Conservation (phyloP, 805 yeast species). For the Lachancea thermotolerans region DNA sequence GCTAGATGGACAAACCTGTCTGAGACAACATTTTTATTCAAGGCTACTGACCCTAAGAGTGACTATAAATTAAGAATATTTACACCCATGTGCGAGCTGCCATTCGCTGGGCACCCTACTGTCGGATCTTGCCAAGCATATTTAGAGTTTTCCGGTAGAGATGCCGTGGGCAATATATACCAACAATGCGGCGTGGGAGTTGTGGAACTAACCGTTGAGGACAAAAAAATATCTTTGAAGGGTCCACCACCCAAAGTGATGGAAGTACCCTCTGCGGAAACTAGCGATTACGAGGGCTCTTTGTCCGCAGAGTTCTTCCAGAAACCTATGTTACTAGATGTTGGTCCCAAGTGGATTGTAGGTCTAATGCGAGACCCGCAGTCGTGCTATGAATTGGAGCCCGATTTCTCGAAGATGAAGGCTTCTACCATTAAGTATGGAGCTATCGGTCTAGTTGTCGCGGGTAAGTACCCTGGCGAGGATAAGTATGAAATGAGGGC, state of each 20-base stretch:
- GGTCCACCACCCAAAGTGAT: conserved; percentile 15
- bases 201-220: conserved; percentile 30
- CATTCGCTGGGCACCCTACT: conserved; percentile 64
- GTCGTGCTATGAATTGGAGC: conserved; percentile 30
- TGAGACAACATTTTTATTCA: conserved; percentile 47
- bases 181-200: conserved; percentile 45
- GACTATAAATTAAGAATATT: conserved; percentile 48
- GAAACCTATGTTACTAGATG: conserved; percentile 31
- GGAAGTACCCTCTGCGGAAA: conserved; percentile 9
- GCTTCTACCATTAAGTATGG: conserved; percentile 15
- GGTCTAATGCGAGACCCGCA: conserved; percentile 30
- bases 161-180: conserved; percentile 21
- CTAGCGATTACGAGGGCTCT: conserved; percentile 8
- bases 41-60: conserved; percentile 30
- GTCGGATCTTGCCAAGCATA: conserved; percentile 45
- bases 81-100: conserved; percentile 41
- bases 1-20: conserved; percentile 58
- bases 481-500: conserved; percentile 39
- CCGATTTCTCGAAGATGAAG: conserved; percentile 27
- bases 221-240: conserved; percentile 28
- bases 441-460: conserved; percentile 34
- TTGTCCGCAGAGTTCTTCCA: conserved; percentile 12
- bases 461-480: conserved; percentile 31
- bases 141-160: conserved; percentile 33
- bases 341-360: conserved; percentile 44